Percentiles rank a stretch among this genome's conserved stretches.
phyloP scores from a whole-genome alignment of 2,329 filamentous ascomycete species.

The Arthrinium puccinioides region DNA sequence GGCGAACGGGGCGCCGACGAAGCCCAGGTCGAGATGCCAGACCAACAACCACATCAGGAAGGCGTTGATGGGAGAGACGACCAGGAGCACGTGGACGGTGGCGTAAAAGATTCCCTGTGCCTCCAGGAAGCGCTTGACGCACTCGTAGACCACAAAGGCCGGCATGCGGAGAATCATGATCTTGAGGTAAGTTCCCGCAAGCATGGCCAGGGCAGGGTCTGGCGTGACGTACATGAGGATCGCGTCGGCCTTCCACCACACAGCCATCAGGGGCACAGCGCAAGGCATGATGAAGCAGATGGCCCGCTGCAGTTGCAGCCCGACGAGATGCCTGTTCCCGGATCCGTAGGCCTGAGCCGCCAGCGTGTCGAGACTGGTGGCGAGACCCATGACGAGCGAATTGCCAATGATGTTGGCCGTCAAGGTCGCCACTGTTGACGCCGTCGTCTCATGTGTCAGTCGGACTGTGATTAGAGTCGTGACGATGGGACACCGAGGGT shows the following conservation, averaged over 20 bases:
- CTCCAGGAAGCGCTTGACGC: conserved; percentile 46
- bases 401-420: conserved; percentile 40
- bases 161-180: conserved; percentile 42
- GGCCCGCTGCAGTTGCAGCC: conserved; percentile 46
- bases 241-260: conserved; percentile 41
- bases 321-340: conserved; percentile 38
- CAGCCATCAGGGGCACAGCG: conserved; percentile 36
- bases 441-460: background rate
- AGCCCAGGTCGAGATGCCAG: conserved; percentile 32
- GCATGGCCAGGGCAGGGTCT: conserved; percentile 36
- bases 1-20: conserved; percentile 43
- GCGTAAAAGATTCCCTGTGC: conserved; percentile 47
- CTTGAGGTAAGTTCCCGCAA: conserved; percentile 41
- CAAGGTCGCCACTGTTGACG: background rate
- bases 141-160: conserved; percentile 47
- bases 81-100: conserved; percentile 35
- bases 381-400: conserved; percentile 42
- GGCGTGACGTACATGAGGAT: conserved; percentile 37
- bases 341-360: conserved; percentile 45
- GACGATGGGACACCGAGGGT: background rate
- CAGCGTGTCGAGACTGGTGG: conserved; percentile 42
- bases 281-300: conserved; percentile 38
- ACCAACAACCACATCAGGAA: conserved; percentile 41
- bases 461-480: background rate
- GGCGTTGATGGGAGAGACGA: conserved; percentile 40